Evolutionary conservation across 257 asterid species (phyloP).

Genomic region (Solanum phureja): DNA sequence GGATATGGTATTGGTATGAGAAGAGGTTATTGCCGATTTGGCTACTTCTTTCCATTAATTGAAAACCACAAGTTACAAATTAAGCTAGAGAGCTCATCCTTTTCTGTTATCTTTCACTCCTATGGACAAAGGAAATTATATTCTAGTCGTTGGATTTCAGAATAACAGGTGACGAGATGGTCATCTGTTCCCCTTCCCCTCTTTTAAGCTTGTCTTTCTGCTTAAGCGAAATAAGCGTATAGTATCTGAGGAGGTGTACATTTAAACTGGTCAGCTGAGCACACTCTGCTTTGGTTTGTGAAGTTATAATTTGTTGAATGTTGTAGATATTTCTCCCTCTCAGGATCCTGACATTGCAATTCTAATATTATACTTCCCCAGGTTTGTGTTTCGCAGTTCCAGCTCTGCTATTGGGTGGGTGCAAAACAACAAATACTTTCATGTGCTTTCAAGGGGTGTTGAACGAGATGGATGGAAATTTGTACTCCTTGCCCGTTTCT

Average conservation of each 20-base stretch:
- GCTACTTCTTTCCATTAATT: neutral
- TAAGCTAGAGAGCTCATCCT: neutral
- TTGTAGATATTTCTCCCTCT: neutral
- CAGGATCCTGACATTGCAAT: neutral
- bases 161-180: neutral
- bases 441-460: conserved; percentile 65
- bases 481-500: conserved; percentile 92
- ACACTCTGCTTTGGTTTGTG: neutral
- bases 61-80: neutral
- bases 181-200: neutral
- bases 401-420: conserved; percentile 60
- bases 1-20: neutral
- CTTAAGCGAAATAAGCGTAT: neutral
- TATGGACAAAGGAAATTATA: neutral
- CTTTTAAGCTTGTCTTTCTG: neutral
- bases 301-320: neutral
- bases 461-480: conserved; percentile 91
- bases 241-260: neutral
- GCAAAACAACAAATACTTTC: conserved; percentile 64
- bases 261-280: neutral
- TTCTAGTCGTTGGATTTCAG: neutral
- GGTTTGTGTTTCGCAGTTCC: conserved; percentile 53
- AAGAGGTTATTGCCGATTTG: neutral
- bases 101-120: neutral
- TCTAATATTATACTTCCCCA: conserved; percentile 8